Conservation (phyloP, 306 rosid genomes). For the Lablab purpureus region DNA sequence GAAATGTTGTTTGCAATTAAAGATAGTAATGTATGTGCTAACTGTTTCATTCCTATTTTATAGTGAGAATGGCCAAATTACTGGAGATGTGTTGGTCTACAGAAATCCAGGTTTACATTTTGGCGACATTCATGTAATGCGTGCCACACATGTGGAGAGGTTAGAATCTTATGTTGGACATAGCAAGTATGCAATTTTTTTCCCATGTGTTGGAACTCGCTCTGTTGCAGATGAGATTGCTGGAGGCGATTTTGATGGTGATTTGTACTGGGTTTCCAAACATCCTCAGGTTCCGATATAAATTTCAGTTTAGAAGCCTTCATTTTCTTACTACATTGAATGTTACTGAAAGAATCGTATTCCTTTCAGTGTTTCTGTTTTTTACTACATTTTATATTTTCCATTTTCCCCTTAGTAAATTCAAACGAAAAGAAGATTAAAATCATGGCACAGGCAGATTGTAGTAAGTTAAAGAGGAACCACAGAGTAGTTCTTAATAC, state of each 20-base stretch:
- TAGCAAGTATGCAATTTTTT: conserved; percentile 79
- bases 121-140: conserved; percentile 77
- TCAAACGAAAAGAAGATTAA: neutral
- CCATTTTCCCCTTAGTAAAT: neutral
- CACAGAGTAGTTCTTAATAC: too few relatives aligned
- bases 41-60: neutral
- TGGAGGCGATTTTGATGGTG: conserved; percentile 95
- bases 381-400: neutral
- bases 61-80: conserved; percentile 72
- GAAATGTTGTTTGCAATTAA: neutral
- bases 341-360: conserved; percentile 8
- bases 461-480: too few relatives aligned
- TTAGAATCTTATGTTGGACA: conserved; percentile 66
- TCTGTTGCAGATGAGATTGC: conserved; percentile 85
- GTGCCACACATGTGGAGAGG: conserved; percentile 61
- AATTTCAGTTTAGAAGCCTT: conserved; percentile 31
- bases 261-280: conserved; percentile 79
- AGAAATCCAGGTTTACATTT: conserved; percentile 86
- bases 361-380: neutral
- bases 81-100: conserved; percentile 78
- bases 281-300: conserved; percentile 67
- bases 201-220: conserved; percentile 79
- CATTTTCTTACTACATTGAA: conserved; percentile 2
- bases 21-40: conserved; percentile 12
- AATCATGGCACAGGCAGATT: too few relatives aligned